These are phyloP conservation scores for Ophiostoma sp. DNA, from an alignment of 2,329 filamentous ascomycete genomes.

Conservation along the genomic window DNA sequence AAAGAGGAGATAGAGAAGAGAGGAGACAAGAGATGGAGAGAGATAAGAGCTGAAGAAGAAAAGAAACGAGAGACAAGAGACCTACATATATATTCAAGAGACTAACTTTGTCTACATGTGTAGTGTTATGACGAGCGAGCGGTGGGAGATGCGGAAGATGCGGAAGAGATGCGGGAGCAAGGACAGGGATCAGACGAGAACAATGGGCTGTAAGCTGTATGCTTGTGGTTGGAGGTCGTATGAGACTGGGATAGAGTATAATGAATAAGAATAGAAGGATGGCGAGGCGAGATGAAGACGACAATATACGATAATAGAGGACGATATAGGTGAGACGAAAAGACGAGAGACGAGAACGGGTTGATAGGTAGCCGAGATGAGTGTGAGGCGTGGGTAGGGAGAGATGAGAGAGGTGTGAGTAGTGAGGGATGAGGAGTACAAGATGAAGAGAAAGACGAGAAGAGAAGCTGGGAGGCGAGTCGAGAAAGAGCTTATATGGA, in stretches of 20 bases:
- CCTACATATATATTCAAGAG: background rate
- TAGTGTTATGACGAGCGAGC: background rate
- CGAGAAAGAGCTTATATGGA: background rate
- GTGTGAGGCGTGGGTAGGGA: background rate
- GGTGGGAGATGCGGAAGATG: constrained; percentile 1
- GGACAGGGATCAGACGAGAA: constrained; percentile 11
- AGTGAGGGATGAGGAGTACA: background rate
- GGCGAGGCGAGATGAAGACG: background rate
- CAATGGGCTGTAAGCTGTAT: too few relatives aligned
- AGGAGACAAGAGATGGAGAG: background rate
- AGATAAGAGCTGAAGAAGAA: background rate
- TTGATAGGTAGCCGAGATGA: background rate
- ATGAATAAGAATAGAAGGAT: background rate
- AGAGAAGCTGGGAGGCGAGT: background rate
- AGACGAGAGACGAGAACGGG: background rate
- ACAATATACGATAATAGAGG: background rate
- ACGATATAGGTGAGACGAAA: background rate
- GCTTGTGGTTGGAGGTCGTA: background rate
- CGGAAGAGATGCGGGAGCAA: constrained; percentile 8
- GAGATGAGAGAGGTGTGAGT: background rate
- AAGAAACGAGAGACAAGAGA: background rate
- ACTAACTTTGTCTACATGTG: background rate
- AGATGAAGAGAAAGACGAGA: background rate
- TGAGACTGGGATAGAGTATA: background rate
- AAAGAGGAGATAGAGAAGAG: background rate